Conservation (phyloP, 2,329 filamentous ascomycete species). For the Diplodia seriata region DNA sequence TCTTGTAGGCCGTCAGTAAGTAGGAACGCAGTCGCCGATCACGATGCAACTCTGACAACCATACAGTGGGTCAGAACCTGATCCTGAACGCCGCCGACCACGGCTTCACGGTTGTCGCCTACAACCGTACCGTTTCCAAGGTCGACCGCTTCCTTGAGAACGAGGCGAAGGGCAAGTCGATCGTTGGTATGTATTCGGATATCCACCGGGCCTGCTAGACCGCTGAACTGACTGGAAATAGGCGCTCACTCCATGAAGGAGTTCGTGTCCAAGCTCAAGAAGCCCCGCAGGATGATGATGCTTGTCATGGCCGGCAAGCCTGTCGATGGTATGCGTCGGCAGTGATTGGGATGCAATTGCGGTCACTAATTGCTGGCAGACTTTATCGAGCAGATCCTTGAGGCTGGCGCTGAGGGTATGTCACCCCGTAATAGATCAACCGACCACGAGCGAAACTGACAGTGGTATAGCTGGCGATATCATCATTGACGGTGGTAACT, state of each 20-base stretch:
- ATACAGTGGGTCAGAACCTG: conserved; percentile 59
- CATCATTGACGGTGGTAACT: conserved; percentile 99
- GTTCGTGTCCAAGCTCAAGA: conserved; percentile 96
- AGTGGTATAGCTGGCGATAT: conserved; percentile 67
- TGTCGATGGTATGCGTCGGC: conserved; percentile 66
- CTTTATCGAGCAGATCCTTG: conserved; percentile 93
- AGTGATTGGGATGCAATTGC: background rate
- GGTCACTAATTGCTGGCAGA: conserved; percentile 54
- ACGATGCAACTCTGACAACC: conserved; percentile 14
- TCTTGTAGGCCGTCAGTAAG: conserved; percentile 32
- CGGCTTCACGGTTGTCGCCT: conserved; percentile 94
- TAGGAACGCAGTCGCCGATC: conserved; percentile 8
- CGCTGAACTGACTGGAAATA: conserved; percentile 9
- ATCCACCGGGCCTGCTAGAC: background rate
- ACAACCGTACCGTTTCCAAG: conserved; percentile 98
- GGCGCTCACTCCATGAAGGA: conserved; percentile 94
- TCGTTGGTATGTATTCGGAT: conserved; percentile 60
- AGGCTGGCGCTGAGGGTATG: conserved; percentile 49
- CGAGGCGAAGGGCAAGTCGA: conserved; percentile 76
- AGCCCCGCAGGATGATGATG: conserved; percentile 95
- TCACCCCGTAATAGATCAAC: background rate
- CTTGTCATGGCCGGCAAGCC: conserved; percentile 98
- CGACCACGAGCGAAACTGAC: background rate
- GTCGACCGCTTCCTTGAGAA: conserved; percentile 93
- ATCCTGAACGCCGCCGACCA: conserved; percentile 64